These are phyloP conservation scores for Syzygium jambos DNA, from an alignment of 345 rosid genomes.

Conservation along the genomic window DNA sequence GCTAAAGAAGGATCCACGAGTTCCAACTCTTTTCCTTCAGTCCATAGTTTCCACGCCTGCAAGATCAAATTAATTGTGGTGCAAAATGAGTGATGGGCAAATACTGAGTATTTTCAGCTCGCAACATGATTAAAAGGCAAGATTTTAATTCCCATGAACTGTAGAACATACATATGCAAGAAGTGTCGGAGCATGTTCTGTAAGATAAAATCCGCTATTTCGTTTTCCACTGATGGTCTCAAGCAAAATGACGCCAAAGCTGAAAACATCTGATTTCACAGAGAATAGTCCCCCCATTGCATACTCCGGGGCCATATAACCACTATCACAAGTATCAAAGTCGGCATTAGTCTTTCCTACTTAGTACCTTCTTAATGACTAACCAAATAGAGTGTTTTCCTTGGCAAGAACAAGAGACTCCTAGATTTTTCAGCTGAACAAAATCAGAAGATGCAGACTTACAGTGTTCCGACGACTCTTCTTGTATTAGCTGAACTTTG, in stretches of 20 bases:
- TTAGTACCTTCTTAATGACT: background rate
- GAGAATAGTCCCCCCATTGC: slow-evolving; percentile 31
- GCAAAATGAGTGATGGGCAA: background rate
- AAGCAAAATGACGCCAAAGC: slow-evolving; percentile 32
- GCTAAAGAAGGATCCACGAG: slow-evolving; percentile 17
- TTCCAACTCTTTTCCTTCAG: slow-evolving; percentile 27
- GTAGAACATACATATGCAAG: slow-evolving; percentile 9
- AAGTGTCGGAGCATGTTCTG: slow-evolving; percentile 12
- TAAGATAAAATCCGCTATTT: slow-evolving; percentile 8
- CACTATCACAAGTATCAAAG: slow-evolving; percentile 9
- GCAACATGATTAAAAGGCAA: background rate
- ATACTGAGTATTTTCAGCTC: slow-evolving; percentile 1
- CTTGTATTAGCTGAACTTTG: slow-evolving; percentile 12
- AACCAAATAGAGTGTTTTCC: background rate
- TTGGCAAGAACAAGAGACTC: background rate
- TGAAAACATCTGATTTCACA: slow-evolving; percentile 32
- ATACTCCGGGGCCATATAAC: slow-evolving; percentile 40
- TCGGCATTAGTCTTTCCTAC: background rate
- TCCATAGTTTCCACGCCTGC: slow-evolving; percentile 46
- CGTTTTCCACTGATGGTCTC: slow-evolving; percentile 30
- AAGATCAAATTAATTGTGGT: background rate
- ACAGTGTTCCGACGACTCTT: slow-evolving; percentile 20
- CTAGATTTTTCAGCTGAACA: background rate
- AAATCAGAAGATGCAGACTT: background rate
- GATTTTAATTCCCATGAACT: background rate